Evolutionary conservation across 108 stramenopile genomes (phyloP).

Genomic region (Pseudonitzschia delicatissima): DNA sequence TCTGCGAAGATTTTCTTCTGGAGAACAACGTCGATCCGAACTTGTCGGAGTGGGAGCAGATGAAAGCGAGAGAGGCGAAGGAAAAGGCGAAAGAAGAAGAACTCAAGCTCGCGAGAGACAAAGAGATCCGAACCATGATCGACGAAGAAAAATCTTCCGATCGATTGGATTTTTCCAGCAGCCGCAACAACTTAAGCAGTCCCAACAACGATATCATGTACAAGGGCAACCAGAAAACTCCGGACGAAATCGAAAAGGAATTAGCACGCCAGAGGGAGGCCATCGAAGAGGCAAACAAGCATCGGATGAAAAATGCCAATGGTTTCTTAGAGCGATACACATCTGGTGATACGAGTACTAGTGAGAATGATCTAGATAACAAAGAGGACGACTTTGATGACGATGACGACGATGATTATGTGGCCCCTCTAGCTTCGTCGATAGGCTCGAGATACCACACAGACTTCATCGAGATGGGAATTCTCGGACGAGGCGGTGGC

Average conservation of each 20-base stretch:
- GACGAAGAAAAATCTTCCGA: neutral
- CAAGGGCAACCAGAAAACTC: neutral
- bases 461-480: slow-evolving; percentile 78
- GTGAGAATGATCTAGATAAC: slow-evolving; percentile 19
- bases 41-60: slow-evolving; percentile 61
- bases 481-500: slow-evolving; percentile 79
- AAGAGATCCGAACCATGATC: neutral
- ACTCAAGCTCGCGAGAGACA: neutral
- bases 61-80: slow-evolving; percentile 49
- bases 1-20: slow-evolving; percentile 69
- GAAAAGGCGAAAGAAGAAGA: slow-evolving; percentile 35
- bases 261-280: slow-evolving; percentile 37
- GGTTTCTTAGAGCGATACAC: slow-evolving; percentile 5
- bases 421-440: slow-evolving; percentile 3
- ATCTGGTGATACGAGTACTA: neutral
- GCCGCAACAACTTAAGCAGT: neutral
- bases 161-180: neutral
- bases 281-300: slow-evolving; percentile 27
- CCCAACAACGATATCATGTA: neutral
- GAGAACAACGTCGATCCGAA: slow-evolving; percentile 55
- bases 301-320: slow-evolving; percentile 10
- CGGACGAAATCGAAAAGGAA: slow-evolving; percentile 35
- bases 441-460: slow-evolving; percentile 55
- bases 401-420: slow-evolving; percentile 32
- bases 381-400: slow-evolving; percentile 38